Conservation (phyloP, 805 yeast genomes). For the Metschnikowia henanensis region DNA sequence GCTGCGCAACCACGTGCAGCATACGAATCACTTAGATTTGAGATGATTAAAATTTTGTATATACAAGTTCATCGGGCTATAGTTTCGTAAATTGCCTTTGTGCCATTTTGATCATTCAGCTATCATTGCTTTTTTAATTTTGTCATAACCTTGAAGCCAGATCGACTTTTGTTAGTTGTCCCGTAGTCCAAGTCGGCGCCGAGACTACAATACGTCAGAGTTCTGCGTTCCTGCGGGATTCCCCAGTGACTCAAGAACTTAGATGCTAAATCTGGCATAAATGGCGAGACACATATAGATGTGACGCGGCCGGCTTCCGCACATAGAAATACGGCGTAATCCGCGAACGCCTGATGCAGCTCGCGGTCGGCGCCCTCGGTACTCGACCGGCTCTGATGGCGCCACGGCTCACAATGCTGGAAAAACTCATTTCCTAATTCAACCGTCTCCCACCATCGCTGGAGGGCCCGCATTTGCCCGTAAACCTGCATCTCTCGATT, state of each 20-base stretch:
- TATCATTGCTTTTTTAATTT: conserved; percentile 11
- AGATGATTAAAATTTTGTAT: too few species aligned
- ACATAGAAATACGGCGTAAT: conserved; percentile 59
- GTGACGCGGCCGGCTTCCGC: conserved; percentile 70
- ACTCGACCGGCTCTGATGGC: conserved; percentile 29
- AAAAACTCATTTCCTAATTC: conserved; percentile 64
- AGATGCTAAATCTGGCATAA: conserved; percentile 65
- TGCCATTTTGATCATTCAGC: too few species aligned
- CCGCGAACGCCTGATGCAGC: conserved; percentile 25
- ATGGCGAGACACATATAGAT: conserved; percentile 66
- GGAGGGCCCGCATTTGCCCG: conserved; percentile 56
- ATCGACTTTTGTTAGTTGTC: neutral
- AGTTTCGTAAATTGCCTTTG: too few species aligned
- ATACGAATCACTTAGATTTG: neutral
- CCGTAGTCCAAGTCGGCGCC: conserved; percentile 51
- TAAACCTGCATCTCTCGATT: conserved; percentile 43
- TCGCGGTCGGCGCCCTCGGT: conserved; percentile 8
- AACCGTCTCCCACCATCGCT: conserved; percentile 57
- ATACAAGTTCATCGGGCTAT: too few species aligned
- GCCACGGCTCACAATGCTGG: conserved; percentile 80
- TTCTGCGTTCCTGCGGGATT: conserved; percentile 47
- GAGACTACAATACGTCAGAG: conserved; percentile 42
- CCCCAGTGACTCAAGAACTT: conserved; percentile 58
- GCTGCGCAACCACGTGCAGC: neutral
- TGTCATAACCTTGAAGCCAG: conserved; percentile 14